These are phyloP conservation scores for Miscanthus lutarioriparius DNA, from an alignment of 176 grass and related monocot genomes.

Conservation along the genomic window DNA sequence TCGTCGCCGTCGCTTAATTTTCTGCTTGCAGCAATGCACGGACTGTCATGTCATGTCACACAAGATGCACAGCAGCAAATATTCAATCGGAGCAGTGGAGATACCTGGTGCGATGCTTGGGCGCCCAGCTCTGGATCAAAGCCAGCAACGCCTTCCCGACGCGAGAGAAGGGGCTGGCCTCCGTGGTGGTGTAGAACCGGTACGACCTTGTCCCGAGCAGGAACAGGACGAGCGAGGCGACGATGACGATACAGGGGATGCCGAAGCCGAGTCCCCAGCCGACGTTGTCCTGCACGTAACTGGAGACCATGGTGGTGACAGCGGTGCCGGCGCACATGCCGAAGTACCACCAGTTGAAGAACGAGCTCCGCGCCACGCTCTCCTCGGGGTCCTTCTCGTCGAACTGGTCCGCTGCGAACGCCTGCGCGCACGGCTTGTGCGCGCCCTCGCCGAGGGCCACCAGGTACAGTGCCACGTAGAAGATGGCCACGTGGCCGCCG, in stretches of 20 bases:
- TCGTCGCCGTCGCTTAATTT: neutral
- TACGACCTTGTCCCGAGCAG: conserved; percentile 50
- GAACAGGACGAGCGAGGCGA: conserved; percentile 43
- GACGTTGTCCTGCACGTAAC: conserved; percentile 73
- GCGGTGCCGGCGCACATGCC: conserved; percentile 54
- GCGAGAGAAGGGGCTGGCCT: conserved; percentile 44
- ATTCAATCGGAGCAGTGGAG: neutral
- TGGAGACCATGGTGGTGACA: conserved; percentile 43
- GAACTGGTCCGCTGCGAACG: conserved; percentile 67
- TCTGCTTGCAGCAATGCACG: conserved; percentile 28
- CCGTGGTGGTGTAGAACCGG: conserved; percentile 41
- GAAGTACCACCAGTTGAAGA: conserved; percentile 91
- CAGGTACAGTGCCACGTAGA: conserved; percentile 71
- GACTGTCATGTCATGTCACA: conserved; percentile 1
- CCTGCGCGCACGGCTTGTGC: conserved; percentile 68
- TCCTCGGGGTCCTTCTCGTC: conserved; percentile 52
- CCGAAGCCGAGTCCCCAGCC: conserved; percentile 73
- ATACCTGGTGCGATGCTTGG: conserved; percentile 14
- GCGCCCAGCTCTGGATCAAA: conserved; percentile 20
- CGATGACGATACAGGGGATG: conserved; percentile 59
- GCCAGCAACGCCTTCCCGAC: conserved; percentile 34
- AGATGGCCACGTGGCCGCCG: conserved; percentile 42
- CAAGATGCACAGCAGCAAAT: neutral
- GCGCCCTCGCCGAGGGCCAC: conserved; percentile 63
- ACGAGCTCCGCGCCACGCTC: conserved; percentile 55